These are phyloP conservation scores for Colletotrichum godetiae DNA, from an alignment of 2,329 filamentous ascomycete genomes.

Conservation along the genomic window DNA sequence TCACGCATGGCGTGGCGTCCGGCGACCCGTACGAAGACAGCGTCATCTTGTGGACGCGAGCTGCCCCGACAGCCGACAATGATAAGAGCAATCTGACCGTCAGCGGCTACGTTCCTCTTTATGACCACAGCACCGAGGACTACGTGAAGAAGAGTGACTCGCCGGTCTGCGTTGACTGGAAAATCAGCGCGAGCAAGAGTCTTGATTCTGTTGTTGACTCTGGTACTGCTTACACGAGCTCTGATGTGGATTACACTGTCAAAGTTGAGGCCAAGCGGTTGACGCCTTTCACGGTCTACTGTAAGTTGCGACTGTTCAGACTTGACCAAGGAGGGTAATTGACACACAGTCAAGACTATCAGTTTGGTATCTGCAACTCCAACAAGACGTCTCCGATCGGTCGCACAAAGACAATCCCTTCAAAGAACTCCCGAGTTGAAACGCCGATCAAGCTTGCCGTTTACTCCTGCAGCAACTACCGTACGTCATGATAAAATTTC, in stretches of 20 bases:
- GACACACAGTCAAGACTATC: conserved; percentile 55
- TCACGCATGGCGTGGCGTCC: conserved; percentile 71
- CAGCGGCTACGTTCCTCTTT: conserved; percentile 54
- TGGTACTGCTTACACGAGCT: conserved; percentile 75
- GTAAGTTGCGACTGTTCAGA: conserved; percentile 41
- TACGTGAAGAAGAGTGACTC: conserved; percentile 57
- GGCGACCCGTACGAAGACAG: conserved; percentile 65
- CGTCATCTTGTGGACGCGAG: conserved; percentile 66
- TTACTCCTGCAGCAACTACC: conserved; percentile 78
- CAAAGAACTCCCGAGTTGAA: conserved; percentile 64
- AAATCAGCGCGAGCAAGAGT: conserved; percentile 62
- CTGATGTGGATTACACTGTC: conserved; percentile 80
- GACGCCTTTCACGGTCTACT: conserved; percentile 73
- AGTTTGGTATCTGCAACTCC: conserved; percentile 75
- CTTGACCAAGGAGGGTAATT: neutral
- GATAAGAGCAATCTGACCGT: conserved; percentile 58
- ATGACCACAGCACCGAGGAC: conserved; percentile 58
- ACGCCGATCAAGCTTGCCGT: conserved; percentile 70
- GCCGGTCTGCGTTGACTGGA: conserved; percentile 76
- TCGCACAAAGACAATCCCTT: conserved; percentile 76
- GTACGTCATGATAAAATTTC: conserved; percentile 48
- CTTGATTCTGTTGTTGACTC: conserved; percentile 57
- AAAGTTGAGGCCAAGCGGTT: conserved; percentile 76
- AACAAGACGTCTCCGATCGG: conserved; percentile 71
- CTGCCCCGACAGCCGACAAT: conserved; percentile 56